These are phyloP conservation scores for Pseudogymnoascus sp. DNA, from an alignment of 2,329 filamentous ascomycete genomes.

Conservation along the genomic window DNA sequence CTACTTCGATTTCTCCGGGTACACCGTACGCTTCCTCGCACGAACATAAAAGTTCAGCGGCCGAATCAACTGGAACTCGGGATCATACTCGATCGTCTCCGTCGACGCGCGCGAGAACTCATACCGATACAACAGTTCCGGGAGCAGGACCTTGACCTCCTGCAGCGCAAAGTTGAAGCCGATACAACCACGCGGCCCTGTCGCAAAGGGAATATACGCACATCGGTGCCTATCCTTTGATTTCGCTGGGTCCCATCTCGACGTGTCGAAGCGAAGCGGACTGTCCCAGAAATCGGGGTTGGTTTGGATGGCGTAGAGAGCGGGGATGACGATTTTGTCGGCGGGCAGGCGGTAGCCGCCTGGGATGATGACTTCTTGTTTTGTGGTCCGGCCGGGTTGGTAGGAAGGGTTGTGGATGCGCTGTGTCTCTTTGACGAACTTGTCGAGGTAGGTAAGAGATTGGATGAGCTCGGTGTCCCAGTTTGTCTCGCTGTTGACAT, in stretches of 20 bases:
- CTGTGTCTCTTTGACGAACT: constrained; percentile 40
- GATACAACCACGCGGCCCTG: constrained; percentile 32
- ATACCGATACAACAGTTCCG: constrained; percentile 33
- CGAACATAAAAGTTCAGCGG: constrained; percentile 32
- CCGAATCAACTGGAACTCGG: constrained; percentile 34
- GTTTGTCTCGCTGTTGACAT: constrained; percentile 25
- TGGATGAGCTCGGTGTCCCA: constrained; percentile 31
- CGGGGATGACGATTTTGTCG: constrained; percentile 24
- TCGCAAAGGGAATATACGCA: constrained; percentile 32
- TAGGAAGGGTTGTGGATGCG: constrained; percentile 40
- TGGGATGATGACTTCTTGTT: constrained; percentile 37
- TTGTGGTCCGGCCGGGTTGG: constrained; percentile 40
- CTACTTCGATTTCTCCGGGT: constrained; percentile 14
- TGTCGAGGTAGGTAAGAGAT: constrained; percentile 33
- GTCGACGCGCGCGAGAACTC: constrained; percentile 29
- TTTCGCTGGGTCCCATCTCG: constrained; percentile 20
- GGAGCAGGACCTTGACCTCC: constrained; percentile 34
- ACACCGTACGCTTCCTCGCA: constrained; percentile 18
- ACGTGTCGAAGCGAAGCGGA: constrained; percentile 17
- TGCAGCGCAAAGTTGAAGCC: constrained; percentile 36
- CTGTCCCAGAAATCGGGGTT: constrained; percentile 20
- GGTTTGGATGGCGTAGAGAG: constrained; percentile 20
- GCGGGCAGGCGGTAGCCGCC: constrained; percentile 38
- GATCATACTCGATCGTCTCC: constrained; percentile 33
- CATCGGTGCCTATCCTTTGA: constrained; percentile 16